phyloP scores from a whole-genome alignment of 2,329 filamentous ascomycete genomes.

The Diaporthe vexans region DNA sequence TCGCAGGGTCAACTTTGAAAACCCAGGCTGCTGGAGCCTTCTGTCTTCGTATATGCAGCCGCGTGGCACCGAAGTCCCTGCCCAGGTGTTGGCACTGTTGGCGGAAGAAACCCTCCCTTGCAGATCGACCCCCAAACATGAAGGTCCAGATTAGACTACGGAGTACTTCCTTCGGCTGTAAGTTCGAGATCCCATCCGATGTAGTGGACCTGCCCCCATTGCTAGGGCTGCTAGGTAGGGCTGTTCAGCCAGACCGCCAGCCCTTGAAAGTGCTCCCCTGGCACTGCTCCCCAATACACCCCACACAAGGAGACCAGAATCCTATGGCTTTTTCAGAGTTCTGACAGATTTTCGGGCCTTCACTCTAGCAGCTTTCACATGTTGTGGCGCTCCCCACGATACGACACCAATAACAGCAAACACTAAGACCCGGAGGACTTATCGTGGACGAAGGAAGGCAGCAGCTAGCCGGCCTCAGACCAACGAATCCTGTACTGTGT shows the following conservation, averaged over 20 bases:
- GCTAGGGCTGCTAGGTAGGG: not conserved
- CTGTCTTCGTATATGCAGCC: not conserved
- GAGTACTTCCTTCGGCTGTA: too few relatives aligned
- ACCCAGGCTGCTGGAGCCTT: not conserved
- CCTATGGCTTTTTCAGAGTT: not conserved
- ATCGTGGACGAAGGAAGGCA: not conserved
- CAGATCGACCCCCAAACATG: too few relatives aligned
- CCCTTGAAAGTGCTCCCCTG: not conserved
- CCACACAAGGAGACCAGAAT: not conserved
- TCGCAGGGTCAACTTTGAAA: not conserved
- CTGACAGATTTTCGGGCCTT: not conserved
- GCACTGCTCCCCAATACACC: not conserved
- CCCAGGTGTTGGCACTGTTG: slow-evolving; percentile 1
- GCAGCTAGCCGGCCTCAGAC: not conserved
- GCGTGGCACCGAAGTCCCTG: not conserved
- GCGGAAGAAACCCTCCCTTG: not conserved
- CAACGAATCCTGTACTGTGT: not conserved
- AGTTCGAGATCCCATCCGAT: too few relatives aligned
- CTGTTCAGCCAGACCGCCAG: not conserved
- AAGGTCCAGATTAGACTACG: too few relatives aligned
- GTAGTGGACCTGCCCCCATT: too few relatives aligned
- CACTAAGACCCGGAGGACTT: not conserved
- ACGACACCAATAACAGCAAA: not conserved
- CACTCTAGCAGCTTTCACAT: not conserved
- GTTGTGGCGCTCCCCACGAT: not conserved